A percentile compares a stretch with the other conserved stretches of the same genome.
Conservation (phyloP, 2,329 filamentous ascomycete genomes). For the Spiromastix sp. region DNA sequence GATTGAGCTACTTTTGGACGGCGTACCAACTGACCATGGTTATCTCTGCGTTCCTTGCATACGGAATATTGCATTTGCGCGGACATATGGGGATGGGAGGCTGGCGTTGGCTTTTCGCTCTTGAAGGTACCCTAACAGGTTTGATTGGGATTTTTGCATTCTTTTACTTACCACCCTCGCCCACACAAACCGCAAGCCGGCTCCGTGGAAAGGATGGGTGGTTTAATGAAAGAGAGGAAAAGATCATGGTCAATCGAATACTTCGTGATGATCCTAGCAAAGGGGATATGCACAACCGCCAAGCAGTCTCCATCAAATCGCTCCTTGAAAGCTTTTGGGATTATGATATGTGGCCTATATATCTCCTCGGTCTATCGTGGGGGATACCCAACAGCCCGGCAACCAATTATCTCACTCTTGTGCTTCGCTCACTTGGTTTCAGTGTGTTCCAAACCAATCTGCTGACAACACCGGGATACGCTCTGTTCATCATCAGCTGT, state of each 20-base stretch:
- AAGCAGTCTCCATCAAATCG: constrained; percentile 39
- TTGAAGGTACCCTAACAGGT: constrained; percentile 38
- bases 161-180: constrained; percentile 52
- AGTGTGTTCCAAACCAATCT: constrained; percentile 51
- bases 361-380: constrained; percentile 38
- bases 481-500: constrained; percentile 48
- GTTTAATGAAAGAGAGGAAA: constrained; percentile 58
- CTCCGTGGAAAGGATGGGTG: constrained; percentile 54
- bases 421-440: constrained; percentile 45
- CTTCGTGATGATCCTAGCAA: constrained; percentile 46
- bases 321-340: constrained; percentile 42
- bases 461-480: constrained; percentile 50
- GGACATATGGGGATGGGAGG: constrained; percentile 26
- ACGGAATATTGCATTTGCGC: constrained; percentile 29
- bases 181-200: constrained; percentile 51
- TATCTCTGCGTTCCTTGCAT: constrained; percentile 38
- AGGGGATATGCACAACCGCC: constrained; percentile 52
- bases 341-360: constrained; percentile 49
- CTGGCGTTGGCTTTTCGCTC: constrained; percentile 33
- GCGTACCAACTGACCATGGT: constrained; percentile 42
- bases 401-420: constrained; percentile 28
- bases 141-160: constrained; percentile 46
- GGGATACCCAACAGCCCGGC: constrained; percentile 27
- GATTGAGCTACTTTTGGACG: constrained; percentile 21
- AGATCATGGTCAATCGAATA: constrained; percentile 58